A percentile compares a stretch with the other conserved stretches of the same genome.
phyloP scores from a whole-genome alignment of 306 rosid species.

The Lablab purpureus region DNA sequence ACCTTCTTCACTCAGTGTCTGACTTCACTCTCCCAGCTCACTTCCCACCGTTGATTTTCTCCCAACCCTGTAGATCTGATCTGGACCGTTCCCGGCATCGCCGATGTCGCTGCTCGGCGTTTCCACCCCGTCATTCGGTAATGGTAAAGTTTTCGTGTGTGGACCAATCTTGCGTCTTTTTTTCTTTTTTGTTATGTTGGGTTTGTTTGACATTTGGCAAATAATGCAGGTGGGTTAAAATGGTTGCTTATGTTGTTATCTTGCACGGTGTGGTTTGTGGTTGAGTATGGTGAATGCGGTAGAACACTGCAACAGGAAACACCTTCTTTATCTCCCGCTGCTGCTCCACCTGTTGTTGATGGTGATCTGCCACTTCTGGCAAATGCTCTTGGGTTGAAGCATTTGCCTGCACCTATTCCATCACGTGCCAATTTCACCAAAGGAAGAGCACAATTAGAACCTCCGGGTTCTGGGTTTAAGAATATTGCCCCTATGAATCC shows the following conservation, averaged over 20 bases:
- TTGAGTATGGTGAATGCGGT: conserved; percentile 33
- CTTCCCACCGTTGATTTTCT: conserved; percentile 9
- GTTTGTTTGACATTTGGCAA: conserved; percentile 11
- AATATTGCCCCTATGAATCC: conserved; percentile 38
- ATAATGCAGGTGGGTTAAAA: conserved; percentile 43
- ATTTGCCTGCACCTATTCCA: conserved; percentile 26
- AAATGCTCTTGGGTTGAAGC: background rate
- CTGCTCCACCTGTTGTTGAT: background rate
- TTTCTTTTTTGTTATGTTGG: background rate
- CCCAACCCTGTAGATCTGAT: conserved; percentile 30
- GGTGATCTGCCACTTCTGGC: conserved; percentile 5
- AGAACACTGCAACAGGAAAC: conserved; percentile 21
- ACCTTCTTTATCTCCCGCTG: conserved; percentile 8
- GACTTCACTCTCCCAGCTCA: conserved; percentile 23
- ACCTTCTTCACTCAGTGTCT: background rate
- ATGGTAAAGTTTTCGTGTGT: background rate
- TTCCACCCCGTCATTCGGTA: conserved; percentile 28
- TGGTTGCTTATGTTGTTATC: conserved; percentile 10
- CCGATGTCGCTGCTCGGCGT: background rate
- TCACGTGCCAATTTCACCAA: background rate
- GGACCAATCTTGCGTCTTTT: background rate
- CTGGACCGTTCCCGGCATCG: conserved; percentile 29
- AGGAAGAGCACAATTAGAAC: background rate
- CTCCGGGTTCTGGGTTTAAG: conserved; percentile 23
- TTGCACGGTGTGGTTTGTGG: conserved; percentile 26